Evolutionary conservation across 441 rosid genomes (phyloP).

Genomic region (Mallotus repandus): DNA sequence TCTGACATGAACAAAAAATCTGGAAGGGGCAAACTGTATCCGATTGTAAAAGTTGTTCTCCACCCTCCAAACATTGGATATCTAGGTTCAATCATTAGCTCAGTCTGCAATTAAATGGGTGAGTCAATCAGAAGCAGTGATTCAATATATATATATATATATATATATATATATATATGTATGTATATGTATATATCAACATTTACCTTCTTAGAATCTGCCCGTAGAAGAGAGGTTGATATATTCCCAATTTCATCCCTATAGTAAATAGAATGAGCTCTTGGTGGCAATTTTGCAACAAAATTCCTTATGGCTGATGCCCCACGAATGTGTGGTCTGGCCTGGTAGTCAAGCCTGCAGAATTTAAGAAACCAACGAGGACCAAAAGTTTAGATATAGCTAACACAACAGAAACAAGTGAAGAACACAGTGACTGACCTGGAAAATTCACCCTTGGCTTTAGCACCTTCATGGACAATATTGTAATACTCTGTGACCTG

Average conservation of each 20-base stretch:
- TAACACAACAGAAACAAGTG: neutral
- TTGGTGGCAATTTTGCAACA: constrained; percentile 81
- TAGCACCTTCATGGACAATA: constrained; percentile 74
- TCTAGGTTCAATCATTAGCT: constrained; percentile 83
- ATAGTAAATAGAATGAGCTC: constrained; percentile 88
- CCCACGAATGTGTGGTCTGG: constrained; percentile 61
- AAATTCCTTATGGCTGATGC: constrained; percentile 74
- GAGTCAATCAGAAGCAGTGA: constrained; percentile 21
- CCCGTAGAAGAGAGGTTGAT: constrained; percentile 79
- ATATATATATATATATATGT: too few species aligned
- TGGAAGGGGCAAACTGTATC: constrained; percentile 84
- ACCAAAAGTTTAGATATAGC: constrained; percentile 1
- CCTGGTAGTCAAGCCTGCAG: constrained; percentile 84
- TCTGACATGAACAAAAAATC: constrained; percentile 75
- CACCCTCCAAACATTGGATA: constrained; percentile 97
- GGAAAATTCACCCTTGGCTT: constrained; percentile 89
- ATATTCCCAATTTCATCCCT: constrained; percentile 97
- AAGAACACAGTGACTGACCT: constrained; percentile 41
- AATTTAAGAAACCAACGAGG: constrained; percentile 23
- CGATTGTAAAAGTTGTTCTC: constrained; percentile 92
- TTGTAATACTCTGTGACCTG: constrained; percentile 85
- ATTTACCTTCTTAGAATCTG: constrained; percentile 79
- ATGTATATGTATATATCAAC: neutral
- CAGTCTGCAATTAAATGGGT: constrained; percentile 60
- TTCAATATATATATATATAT: neutral